Percentiles rank a stretch among this genome's conserved stretches.
Evolutionary conservation across 2,329 filamentous ascomycete genomes (phyloP).

Genomic region (Stagonosporopsis cucurbitacearum): DNA sequence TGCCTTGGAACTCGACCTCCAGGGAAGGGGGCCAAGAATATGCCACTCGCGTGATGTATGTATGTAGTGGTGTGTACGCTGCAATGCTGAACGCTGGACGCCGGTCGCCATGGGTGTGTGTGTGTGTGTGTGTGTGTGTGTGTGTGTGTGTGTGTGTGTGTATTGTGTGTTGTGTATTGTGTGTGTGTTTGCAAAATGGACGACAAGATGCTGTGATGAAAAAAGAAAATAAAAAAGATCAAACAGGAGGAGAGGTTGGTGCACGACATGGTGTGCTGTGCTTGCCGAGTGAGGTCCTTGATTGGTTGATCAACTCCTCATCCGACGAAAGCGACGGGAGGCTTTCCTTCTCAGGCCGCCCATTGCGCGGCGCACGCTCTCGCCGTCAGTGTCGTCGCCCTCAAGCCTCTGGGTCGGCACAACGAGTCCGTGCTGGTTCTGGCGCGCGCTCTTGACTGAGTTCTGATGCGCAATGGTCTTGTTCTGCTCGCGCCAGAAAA

Average conservation of each 20-base stretch:
- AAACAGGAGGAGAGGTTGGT: too few species aligned
- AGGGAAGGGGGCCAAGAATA: too few species aligned
- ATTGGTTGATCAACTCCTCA: slow-evolving; percentile 17
- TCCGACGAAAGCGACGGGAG: slow-evolving; percentile 32
- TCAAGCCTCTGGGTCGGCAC: slow-evolving; percentile 5
- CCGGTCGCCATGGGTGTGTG: slow-evolving; percentile 5
- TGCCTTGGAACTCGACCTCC: too few species aligned
- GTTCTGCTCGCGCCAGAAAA: slow-evolving; percentile 45
- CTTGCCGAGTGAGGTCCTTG: not conserved
- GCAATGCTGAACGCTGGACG: slow-evolving; percentile 11
- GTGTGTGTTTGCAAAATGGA: too few species aligned
- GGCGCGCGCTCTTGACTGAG: slow-evolving; percentile 26
- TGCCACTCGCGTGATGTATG: slow-evolving; percentile 1
- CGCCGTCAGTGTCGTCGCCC: slow-evolving; percentile 31
- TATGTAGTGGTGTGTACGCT: slow-evolving; percentile 1
- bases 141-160: too few species aligned
- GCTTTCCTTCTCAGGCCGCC: slow-evolving; percentile 34
- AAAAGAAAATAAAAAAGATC: too few species aligned
- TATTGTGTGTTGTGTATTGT: too few species aligned
- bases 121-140: too few species aligned
- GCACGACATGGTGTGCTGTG: not conserved
- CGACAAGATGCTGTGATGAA: too few species aligned
- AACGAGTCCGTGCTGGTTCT: slow-evolving; percentile 7
- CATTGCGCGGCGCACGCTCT: slow-evolving; percentile 29
- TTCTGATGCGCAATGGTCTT: slow-evolving; percentile 32